Conservation (phyloP, 176 grass and related monocot genomes). For the Lolium multiflorum region DNA sequence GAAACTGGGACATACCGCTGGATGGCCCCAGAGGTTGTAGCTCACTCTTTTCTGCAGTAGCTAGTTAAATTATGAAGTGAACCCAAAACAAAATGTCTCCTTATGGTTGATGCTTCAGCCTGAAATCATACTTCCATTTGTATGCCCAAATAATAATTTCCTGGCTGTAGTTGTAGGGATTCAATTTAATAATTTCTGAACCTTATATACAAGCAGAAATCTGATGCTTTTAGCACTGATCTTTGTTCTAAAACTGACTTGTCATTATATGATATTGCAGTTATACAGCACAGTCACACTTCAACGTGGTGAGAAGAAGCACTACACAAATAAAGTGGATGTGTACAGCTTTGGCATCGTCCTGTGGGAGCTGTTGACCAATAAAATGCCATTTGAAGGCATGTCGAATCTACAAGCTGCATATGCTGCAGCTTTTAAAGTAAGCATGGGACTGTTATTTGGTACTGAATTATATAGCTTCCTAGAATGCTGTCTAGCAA, state of each 20-base stretch:
- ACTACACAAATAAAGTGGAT: conserved; percentile 99
- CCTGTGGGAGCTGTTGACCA: conserved; percentile 93
- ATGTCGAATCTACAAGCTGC: conserved; percentile 99
- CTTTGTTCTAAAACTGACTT: conserved; percentile 29
- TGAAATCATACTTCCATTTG: not conserved
- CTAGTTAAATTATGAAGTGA: conserved; percentile 22
- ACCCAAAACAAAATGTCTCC: not conserved
- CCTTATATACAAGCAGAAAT: not conserved
- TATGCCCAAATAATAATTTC: conserved; percentile 28
- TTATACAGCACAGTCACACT: conserved; percentile 98
- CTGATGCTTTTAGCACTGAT: conserved; percentile 12
- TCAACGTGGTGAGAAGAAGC: conserved; percentile 95
- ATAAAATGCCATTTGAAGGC: conserved; percentile 99
- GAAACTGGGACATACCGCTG: conserved; percentile 98
- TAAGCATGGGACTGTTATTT: conserved; percentile 35
- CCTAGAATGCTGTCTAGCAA: not conserved
- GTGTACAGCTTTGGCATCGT: conserved; percentile 99
- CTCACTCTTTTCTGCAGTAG: conserved; percentile 35
- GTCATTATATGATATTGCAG: conserved; percentile 49
- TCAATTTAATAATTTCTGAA: conserved; percentile 18
- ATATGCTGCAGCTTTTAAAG: conserved; percentile 99
- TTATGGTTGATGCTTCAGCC: not conserved
- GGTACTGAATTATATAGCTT: not conserved
- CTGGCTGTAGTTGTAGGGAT: not conserved
- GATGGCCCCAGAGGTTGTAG: conserved; percentile 98